Evolutionary conservation across 2,329 filamentous ascomycete species (phyloP).

Genomic region (Ascochyta lentis): DNA sequence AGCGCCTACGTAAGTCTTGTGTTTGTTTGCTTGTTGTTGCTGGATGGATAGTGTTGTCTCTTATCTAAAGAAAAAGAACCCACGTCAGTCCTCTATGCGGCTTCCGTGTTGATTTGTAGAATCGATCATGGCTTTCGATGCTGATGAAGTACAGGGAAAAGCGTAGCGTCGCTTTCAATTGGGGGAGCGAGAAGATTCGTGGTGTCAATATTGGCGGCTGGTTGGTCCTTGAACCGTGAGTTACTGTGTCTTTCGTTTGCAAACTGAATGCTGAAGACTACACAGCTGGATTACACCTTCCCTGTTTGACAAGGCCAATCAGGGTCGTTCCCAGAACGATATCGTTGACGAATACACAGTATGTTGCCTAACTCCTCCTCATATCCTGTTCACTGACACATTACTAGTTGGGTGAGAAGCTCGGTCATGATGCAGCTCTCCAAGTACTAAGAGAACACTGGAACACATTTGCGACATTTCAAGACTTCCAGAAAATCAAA

Average conservation of each 20-base stretch:
- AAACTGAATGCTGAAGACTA: background rate
- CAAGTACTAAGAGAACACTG: constrained; percentile 57
- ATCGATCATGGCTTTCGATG: background rate
- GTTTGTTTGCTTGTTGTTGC: background rate
- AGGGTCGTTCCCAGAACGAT: constrained; percentile 32
- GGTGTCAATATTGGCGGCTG: constrained; percentile 61
- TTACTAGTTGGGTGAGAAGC: constrained; percentile 50
- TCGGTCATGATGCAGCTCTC: constrained; percentile 56
- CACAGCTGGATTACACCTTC: constrained; percentile 64
- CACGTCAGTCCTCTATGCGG: background rate
- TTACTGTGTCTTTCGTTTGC: background rate
- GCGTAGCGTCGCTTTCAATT: constrained; percentile 53
- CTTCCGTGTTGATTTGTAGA: background rate
- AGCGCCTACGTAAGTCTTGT: constrained; percentile 41
- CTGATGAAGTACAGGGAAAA: constrained; percentile 36
- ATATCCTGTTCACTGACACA: background rate
- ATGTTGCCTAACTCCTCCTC: background rate
- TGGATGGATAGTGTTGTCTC: background rate
- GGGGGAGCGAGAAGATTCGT: constrained; percentile 58
- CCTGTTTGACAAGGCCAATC: constrained; percentile 53
- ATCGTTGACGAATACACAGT: constrained; percentile 60
- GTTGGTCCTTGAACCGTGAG: constrained; percentile 56
- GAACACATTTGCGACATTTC: constrained; percentile 58
- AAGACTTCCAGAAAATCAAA: constrained; percentile 64
- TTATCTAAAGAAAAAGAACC: background rate